Evolutionary conservation across 495 filamentous ascomycete genomes (phyloP).

Genomic region (Aspergillus taichungensis): DNA sequence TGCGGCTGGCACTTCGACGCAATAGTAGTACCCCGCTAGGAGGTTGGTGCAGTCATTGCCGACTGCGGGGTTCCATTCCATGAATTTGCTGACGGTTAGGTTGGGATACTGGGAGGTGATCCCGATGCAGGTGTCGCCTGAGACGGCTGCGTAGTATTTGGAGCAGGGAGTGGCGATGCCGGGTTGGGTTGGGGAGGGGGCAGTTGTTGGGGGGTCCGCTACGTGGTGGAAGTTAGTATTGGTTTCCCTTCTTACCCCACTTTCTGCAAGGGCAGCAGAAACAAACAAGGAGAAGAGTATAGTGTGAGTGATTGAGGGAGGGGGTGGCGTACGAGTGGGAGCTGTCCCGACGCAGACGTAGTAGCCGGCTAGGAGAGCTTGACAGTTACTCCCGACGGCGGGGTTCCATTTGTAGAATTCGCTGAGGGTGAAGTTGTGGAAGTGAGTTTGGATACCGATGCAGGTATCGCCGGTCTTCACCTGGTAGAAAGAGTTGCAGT

Average conservation of each 20-base stretch:
- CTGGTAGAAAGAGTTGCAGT: conserved; percentile 10
- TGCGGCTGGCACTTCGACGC: neutral
- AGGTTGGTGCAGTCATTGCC: conserved; percentile 6
- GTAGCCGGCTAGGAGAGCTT: neutral
- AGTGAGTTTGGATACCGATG: neutral
- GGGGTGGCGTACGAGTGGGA: neutral
- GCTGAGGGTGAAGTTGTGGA: neutral
- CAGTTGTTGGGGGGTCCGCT: neutral
- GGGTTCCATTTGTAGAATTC: conserved; percentile 12
- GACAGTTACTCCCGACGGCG: conserved; percentile 7
- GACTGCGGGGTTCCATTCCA: conserved; percentile 10
- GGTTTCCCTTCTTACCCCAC: neutral
- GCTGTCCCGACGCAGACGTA: conserved; percentile 10
- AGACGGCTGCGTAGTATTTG: conserved; percentile 12
- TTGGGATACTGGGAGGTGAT: conserved; percentile 3
- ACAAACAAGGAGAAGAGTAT: neutral
- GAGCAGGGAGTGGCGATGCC: conserved; percentile 12
- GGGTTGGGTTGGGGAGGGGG: conserved; percentile 13
- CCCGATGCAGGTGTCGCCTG: conserved; percentile 5
- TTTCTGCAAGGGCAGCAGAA: too few relatives aligned
- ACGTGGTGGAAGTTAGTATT: conserved; percentile 2
- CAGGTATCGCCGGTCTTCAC: conserved; percentile 8
- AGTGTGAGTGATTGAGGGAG: conserved; percentile 2
- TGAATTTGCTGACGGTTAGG: conserved; percentile 5
- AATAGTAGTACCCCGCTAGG: conserved; percentile 11